Percentiles rank a stretch among this genome's conserved stretches.
phyloP scores from a whole-genome alignment of 1,284 basidiomycete species.

The Ganoderma multipileum region DNA sequence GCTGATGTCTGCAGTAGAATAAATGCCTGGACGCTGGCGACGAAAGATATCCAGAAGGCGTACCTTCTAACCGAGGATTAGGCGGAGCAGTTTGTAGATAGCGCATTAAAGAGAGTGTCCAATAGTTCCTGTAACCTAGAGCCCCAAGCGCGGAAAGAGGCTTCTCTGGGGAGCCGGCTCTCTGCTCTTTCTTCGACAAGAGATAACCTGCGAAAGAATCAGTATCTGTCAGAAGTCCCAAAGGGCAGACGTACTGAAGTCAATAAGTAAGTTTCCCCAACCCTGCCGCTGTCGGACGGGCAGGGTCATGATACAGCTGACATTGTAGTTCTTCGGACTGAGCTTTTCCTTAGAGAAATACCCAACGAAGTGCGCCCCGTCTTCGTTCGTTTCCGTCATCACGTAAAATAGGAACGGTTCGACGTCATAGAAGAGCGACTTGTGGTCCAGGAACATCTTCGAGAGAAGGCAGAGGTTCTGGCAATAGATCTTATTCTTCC shows the following conservation, averaged over 20 bases:
- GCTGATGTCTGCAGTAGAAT: conserved; percentile 74
- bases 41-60: conserved; percentile 33
- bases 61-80: conserved; percentile 78
- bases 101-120: conserved; percentile 91
- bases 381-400: conserved; percentile 90
- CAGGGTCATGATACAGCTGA: conserved; percentile 99
- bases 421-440: conserved; percentile 99
- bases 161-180: conserved; percentile 90
- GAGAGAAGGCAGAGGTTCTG: conserved; percentile 99
- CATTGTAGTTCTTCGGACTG: conserved; percentile 94
- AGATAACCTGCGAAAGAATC: conserved; percentile 79
- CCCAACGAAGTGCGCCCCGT: conserved; percentile 94
- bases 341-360: conserved; percentile 99
- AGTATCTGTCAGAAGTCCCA: conserved; percentile 12
- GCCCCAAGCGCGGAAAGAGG: conserved; percentile 91
- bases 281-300: conserved; percentile 94
- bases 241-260: conserved; percentile 82
- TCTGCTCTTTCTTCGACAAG: conserved; percentile 92
- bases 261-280: conserved; percentile 95
- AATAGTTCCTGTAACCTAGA: conserved; percentile 94
- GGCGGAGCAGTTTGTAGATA: conserved; percentile 73
- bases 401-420: conserved; percentile 99
- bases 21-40: conserved; percentile 9
- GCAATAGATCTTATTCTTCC: conserved; percentile 99
- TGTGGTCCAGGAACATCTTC: conserved; percentile 99